phyloP scores from a whole-genome alignment of 202 grass and related monocot species.

The Setaria viridis region DNA sequence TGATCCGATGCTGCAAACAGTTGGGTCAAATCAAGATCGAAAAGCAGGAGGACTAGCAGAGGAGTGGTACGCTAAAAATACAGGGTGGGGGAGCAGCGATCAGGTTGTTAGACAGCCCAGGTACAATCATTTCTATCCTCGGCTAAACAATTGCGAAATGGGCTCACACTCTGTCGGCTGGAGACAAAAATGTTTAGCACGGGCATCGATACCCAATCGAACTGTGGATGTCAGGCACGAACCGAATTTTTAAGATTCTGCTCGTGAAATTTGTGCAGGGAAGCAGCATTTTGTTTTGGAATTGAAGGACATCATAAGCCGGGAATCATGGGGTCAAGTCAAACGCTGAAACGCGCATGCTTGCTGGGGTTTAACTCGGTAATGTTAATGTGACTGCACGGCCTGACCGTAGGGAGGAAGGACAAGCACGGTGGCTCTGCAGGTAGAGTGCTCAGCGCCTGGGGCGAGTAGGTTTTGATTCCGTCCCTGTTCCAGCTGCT shows the following conservation, averaged over 20 bases:
- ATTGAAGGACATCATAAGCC: background rate
- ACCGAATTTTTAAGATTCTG: background rate
- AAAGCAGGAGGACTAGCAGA: background rate
- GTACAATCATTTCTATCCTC: constrained; percentile 10
- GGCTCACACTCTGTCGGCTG: background rate
- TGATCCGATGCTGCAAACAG: constrained; percentile 14
- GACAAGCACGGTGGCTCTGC: background rate
- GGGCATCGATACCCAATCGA: background rate
- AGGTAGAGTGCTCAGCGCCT: background rate
- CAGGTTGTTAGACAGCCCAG: constrained; percentile 5
- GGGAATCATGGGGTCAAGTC: constrained; percentile 22
- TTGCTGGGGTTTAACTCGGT: background rate
- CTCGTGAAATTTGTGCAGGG: background rate
- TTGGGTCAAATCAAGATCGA: constrained; percentile 36
- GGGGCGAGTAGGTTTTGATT: background rate
- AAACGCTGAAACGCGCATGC: background rate
- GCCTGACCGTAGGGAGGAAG: background rate
- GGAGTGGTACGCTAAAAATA: background rate
- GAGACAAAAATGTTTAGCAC: background rate
- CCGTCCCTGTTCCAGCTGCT: background rate
- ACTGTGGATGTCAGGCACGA: background rate
- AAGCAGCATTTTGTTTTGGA: background rate
- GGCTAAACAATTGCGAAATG: constrained; percentile 13
- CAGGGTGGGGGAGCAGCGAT: background rate
- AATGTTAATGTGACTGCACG: background rate